A percentile compares a stretch with the other conserved stretches of the same genome.
phyloP scores from a whole-genome alignment of 495 filamentous ascomycete genomes.

The Podospora anserina region DNA sequence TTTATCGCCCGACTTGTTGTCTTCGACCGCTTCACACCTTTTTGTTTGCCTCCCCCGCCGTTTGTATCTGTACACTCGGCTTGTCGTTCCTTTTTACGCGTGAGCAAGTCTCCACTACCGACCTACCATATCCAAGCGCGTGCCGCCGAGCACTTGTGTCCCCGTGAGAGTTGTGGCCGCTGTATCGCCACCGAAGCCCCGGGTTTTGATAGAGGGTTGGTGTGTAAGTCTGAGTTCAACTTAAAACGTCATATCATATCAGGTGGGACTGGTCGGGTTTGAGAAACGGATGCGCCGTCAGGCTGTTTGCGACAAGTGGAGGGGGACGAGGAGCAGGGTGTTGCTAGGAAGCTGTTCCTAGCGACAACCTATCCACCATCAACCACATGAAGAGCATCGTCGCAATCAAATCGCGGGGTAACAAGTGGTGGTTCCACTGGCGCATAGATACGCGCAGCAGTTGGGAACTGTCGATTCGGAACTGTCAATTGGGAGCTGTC shows the following conservation, averaged over 20 bases:
- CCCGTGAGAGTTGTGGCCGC: neutral
- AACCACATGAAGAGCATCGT: neutral
- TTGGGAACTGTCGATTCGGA: too few species aligned
- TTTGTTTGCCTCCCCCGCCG: constrained; percentile 11
- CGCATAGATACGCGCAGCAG: neutral
- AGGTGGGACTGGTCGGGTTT: neutral
- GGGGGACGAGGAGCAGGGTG: neutral
- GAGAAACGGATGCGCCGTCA: neutral
- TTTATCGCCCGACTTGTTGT: constrained; percentile 5
- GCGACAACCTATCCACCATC: constrained; percentile 2
- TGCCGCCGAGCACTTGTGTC: constrained; percentile 7
- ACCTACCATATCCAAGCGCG: constrained; percentile 11
- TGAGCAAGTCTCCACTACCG: constrained; percentile 23
- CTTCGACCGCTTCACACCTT: neutral
- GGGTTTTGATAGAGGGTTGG: neutral
- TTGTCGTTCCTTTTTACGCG: constrained; percentile 13
- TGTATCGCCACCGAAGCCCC: neutral
- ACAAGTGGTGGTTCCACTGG: neutral
- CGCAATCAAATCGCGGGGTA: neutral
- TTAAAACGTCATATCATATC: neutral
- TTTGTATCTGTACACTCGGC: constrained; percentile 8
- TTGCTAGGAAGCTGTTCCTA: neutral
- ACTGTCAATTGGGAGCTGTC: neutral
- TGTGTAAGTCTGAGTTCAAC: neutral
- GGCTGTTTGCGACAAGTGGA: constrained; percentile 4